Evolutionary conservation across 495 filamentous ascomycete species (phyloP), one percentile per base, ranked within the genome.

Genomic region (Penicillium nucicola): DNA sequence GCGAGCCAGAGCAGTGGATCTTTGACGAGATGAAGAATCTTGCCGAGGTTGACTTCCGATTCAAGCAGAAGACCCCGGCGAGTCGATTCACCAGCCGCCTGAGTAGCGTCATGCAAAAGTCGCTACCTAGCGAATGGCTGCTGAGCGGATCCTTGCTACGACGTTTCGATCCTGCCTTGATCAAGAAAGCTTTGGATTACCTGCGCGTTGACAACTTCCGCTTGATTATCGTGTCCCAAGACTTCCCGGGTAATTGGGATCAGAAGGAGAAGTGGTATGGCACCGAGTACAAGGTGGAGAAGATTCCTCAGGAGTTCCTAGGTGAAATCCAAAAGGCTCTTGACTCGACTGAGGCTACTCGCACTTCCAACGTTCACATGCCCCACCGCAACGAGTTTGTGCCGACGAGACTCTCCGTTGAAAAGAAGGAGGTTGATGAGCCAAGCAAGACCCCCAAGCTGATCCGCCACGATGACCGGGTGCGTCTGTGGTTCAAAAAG

Each of bases 401-500:
- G 45, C 95, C 93, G 12, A 93, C 88, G 13, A 85, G 92, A 53
- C 79, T 99, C 9, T 89, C 93, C 18, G 93, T 99, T 1, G 91
- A 97, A 67, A 96, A 92, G 73, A 96, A 90, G 67, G 89, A 93
- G 31, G 80, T 89, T 18, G 75, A 83, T 42, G 81, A 87, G 58
- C 87, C 90, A 11, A 71, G 82, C 4, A 82, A 87, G 49, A 76
- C 83, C 13, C 93, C 93, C 1, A 87, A 84, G 58, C 80, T 99
- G 30, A 87, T 99, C 50, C 86, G 92, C 53, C 89, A 95, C 59
- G 93, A 96, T 54, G 80, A 87, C 15, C 70, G 83, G 7, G 83
- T 87, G 2, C 84, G 93, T 25, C 83, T 88, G n/a, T 99, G 93
- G 93, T 97, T 82, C 71, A 99, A 99, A 79, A 97, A 97, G 70